These are phyloP conservation scores for Prillingera fragicola DNA, from an alignment of 1,284 basidiomycete species.

Conservation along the genomic window DNA sequence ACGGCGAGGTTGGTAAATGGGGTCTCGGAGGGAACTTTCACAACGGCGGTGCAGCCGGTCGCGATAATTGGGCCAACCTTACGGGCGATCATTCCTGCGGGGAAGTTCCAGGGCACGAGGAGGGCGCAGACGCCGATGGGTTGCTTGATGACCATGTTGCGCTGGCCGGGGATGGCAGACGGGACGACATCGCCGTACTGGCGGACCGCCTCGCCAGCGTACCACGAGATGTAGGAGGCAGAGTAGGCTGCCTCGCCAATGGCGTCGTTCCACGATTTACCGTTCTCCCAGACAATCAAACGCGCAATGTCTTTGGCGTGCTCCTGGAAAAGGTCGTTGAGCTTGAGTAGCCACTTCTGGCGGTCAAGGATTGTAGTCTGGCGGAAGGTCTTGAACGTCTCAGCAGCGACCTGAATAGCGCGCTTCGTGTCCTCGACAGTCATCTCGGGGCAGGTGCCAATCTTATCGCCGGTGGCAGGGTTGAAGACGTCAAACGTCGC, in stretches of 20 bases:
- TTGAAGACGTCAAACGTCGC: conserved; percentile 72
- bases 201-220: conserved; percentile 82
- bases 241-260: conserved; percentile 76
- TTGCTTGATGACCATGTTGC: conserved; percentile 91
- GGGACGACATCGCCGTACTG: conserved; percentile 72
- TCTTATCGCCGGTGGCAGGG: conserved; percentile 70
- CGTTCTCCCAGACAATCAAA: conserved; percentile 65
- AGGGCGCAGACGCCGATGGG: conserved; percentile 63
- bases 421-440: conserved; percentile 69
- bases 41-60: conserved; percentile 90
- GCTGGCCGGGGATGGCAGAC: conserved; percentile 61
- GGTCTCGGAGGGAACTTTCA: conserved; percentile 94
- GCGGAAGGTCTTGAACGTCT: conserved; percentile 74
- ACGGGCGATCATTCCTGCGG: conserved; percentile 72
- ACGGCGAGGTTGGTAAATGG: conserved; percentile 85
- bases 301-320: conserved; percentile 40
- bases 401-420: conserved; percentile 69
- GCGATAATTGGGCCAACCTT: conserved; percentile 63
- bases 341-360: conserved; percentile 27
- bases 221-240: conserved; percentile 76
- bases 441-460: conserved; percentile 83
- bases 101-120: conserved; percentile 67
- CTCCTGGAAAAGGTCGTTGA: conserved; percentile 32
- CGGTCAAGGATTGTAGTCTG: conserved; percentile 56
- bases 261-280: conserved; percentile 76